Conservation (phyloP, 352 stramenopile species). For the Blastocystis sp. region DNA sequence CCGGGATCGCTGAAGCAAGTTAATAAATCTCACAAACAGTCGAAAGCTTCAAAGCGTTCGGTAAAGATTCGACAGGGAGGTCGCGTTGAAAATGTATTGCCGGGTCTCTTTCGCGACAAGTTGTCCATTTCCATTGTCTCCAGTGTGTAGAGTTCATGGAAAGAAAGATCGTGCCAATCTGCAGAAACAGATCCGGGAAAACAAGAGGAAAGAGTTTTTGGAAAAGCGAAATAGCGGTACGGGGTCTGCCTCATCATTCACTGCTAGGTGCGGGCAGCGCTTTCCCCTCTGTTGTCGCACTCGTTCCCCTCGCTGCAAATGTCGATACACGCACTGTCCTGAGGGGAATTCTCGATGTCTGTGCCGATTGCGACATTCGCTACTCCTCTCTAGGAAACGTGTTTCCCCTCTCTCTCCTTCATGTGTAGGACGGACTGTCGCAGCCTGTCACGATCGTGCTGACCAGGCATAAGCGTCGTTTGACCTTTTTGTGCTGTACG, state of each 20-base stretch:
- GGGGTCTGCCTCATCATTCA: conserved; percentile 65
- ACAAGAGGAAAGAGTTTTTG: conserved; percentile 64
- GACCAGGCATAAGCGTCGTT: conserved; percentile 64
- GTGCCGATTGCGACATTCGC: conserved; percentile 20
- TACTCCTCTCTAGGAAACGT: conserved; percentile 54
- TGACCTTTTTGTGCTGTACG: conserved; percentile 63
- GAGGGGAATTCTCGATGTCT: background rate
- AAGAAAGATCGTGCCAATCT: conserved; percentile 66
- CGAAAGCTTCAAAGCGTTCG: conserved; percentile 68
- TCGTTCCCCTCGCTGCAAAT: conserved; percentile 38
- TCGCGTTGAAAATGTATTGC: conserved; percentile 64
- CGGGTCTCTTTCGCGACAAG: conserved; percentile 31
- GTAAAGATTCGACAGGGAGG: conserved; percentile 65
- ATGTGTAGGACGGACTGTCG: conserved; percentile 66
- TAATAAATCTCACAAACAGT: conserved; percentile 72
- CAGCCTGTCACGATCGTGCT: conserved; percentile 56
- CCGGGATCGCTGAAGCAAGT: conserved; percentile 67
- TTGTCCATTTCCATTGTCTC: background rate
- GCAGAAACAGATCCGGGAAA: conserved; percentile 66
- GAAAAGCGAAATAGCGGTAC: conserved; percentile 65
- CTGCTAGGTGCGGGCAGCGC: conserved; percentile 9
- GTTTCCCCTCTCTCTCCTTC: conserved; percentile 68
- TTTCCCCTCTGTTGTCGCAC: conserved; percentile 18
- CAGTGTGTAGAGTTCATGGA: conserved; percentile 65
- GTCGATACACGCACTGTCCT: background rate